Evolutionary conservation across 169 alveolate species (phyloP).

Genomic region (Plasmodium inui): DNA sequence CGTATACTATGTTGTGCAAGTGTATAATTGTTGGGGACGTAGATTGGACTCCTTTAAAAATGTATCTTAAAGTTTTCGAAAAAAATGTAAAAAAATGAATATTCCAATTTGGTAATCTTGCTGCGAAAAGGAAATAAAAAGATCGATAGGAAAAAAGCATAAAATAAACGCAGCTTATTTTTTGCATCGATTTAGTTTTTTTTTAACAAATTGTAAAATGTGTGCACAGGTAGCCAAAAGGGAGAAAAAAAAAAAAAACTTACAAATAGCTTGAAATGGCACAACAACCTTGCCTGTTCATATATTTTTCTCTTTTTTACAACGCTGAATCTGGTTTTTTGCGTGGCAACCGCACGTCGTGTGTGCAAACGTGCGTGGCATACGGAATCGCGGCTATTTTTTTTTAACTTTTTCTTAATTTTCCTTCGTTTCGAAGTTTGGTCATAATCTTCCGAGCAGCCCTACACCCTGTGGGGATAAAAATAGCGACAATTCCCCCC

Average conservation of each 20-base stretch:
- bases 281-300: slow-evolving; percentile 36
- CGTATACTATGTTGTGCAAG: neutral
- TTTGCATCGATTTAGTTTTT: neutral
- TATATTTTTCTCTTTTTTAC: slow-evolving; percentile 23
- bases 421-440: neutral
- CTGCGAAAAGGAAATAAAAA: neutral
- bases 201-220: slow-evolving; percentile 6
- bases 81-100: slow-evolving; percentile 21
- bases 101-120: slow-evolving; percentile 1
- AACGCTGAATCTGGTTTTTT: neutral
- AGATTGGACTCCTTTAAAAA: slow-evolving; percentile 2
- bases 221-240: slow-evolving; percentile 56
- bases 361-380: neutral
- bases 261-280: slow-evolving; percentile 10
- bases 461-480: neutral
- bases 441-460: neutral
- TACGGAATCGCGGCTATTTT: neutral
- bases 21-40: neutral
- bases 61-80: slow-evolving; percentile 17
- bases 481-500: neutral
- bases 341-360: neutral
- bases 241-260: slow-evolving; percentile 7
- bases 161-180: neutral
- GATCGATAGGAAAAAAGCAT: neutral
- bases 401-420: neutral